Conservation (phyloP, 768 basidiomycete species). For the Lactifluus piperatus region DNA sequence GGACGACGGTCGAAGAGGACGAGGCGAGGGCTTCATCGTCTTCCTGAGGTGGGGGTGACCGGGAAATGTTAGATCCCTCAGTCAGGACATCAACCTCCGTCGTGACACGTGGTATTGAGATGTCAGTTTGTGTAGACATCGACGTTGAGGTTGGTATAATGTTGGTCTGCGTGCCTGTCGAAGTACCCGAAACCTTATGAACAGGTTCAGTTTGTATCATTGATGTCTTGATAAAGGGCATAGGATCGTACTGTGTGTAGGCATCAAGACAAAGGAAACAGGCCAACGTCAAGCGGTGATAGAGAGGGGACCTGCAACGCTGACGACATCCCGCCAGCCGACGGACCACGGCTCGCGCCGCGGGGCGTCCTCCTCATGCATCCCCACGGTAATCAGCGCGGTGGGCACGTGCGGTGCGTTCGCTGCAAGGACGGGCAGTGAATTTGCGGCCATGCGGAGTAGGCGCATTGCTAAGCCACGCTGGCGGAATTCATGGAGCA, state of each 20-base stretch:
- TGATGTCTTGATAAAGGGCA: constrained; percentile 38
- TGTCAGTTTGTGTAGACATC: constrained; percentile 24
- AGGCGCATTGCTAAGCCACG: constrained; percentile 38
- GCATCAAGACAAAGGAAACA: constrained; percentile 35
- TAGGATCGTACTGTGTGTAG: constrained; percentile 58
- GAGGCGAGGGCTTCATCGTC: constrained; percentile 54
- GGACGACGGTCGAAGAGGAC: constrained; percentile 64
- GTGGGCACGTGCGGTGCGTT: constrained; percentile 9
- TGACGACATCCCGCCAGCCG: constrained; percentile 13
- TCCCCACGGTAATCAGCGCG: background rate
- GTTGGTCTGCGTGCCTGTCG: constrained; percentile 46
- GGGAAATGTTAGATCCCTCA: constrained; percentile 35
- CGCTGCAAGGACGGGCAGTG: constrained; percentile 15
- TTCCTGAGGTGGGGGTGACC: constrained; percentile 38
- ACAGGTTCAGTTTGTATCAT: constrained; percentile 57
- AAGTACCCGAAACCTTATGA: constrained; percentile 37
- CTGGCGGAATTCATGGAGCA: constrained; percentile 37
- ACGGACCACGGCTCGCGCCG: constrained; percentile 7
- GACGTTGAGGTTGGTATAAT: constrained; percentile 4
- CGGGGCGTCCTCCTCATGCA: background rate
- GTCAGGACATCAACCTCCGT: constrained; percentile 62
- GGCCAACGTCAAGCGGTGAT: background rate
- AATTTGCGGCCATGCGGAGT: constrained; percentile 28
- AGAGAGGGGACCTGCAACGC: constrained; percentile 10
- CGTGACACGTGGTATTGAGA: constrained; percentile 23